Base-by-base conservation (phyloP, 1,284 basidiomycete genomes). In the Irpex sp. region DNA sequence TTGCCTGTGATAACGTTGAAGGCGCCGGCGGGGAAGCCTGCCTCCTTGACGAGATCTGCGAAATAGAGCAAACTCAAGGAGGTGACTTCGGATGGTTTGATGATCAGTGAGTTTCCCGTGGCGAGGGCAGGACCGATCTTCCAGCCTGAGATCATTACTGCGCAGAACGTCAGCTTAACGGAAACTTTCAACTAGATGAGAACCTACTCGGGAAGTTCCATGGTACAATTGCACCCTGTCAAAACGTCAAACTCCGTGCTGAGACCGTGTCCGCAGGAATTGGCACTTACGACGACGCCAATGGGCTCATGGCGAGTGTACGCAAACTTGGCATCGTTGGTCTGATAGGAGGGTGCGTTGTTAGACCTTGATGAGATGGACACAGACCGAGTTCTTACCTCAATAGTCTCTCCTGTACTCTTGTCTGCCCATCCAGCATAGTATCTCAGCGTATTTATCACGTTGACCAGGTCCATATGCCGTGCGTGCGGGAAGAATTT, bases 1-100 rank as follows among this genome's bases (percentile, higher is more conserved):
- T 87, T 89, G 31, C 90, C 86, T 57, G 74, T 75, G 65, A 89
- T 69, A 69, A 91, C 75, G 78, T 92, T 93, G 74, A 93, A 78
- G 61, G 88, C 88, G 69, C 90, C 91, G 2, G 83, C 78, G 51
- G 88, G 87, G 76, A 89, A 81, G 62, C 88, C 88, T 49, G 84
- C 87, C 70, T 81, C 71, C 13, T 73, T 67, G 66, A 80, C 73
- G 61, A 90, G 79, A 21, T 72, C 69, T 55, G 77, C 77, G 73
- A 89, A 75, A 60, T 80, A 80, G 63, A 92, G 78, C 36, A 92
- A 89, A n/a, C 90, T 89, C 57, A 97, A 83, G 15, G 95, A 94
- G 1, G 95, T 97, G 71, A 93, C 86, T 76, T 97, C 95, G 17
- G 93, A 94, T 4, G 94, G 90, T 81, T 97, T 96, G 69, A 96